Base-by-base conservation (phyloP, 1,284 basidiomycete species). In the Rhizoctonia solani region DNA sequence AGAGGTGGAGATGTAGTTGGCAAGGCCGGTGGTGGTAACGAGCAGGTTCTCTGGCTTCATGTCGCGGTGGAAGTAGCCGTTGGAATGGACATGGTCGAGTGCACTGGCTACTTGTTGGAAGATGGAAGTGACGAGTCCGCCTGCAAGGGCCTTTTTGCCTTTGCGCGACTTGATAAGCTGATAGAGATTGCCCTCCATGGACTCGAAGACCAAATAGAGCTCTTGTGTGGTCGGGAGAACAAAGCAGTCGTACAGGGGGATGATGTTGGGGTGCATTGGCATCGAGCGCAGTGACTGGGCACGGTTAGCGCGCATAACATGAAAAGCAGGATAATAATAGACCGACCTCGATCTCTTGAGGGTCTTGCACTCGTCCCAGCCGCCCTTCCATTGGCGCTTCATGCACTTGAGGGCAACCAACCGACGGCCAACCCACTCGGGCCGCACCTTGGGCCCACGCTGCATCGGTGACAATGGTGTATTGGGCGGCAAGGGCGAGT, bases 1-100 rank as follows among this genome's bases (percentile, higher is more conserved):
- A 21, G 85, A 87, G 39, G 92, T 80, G 6, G 92, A 85, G n/a
- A 87, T 88, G 76, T 99, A 99, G 78, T 98, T 94, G 72, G 90
- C 90, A 55, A 98, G 84, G 25, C 97, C 97, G 9, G 94, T 98
- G 1, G 97, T 99, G n/a, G 97, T 99, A 74, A 99, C 96, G 66
- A 99, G 87, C n/a, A 99, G 87, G 74, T 99, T 99, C 77, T 99
- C 97, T 29, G 97, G 97, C 79, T 99, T 99, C 93, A 99, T 96
- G 78, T 99, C 97, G 65, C 97, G 92, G 77, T 99, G 97, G 77
- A 99, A 99, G 79, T 97, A 99, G 67, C 96, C 96, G 54, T 89
- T 82, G 16, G 82, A 76, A 78, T 99, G 97, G 71, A 99, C 94
- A 77, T 99, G 97, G 74, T 94, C 83, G 39, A 99, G 84, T 34